Conservation (phyloP, 176 grass and related monocot species). For the Coix lacrymajobi region DNA sequence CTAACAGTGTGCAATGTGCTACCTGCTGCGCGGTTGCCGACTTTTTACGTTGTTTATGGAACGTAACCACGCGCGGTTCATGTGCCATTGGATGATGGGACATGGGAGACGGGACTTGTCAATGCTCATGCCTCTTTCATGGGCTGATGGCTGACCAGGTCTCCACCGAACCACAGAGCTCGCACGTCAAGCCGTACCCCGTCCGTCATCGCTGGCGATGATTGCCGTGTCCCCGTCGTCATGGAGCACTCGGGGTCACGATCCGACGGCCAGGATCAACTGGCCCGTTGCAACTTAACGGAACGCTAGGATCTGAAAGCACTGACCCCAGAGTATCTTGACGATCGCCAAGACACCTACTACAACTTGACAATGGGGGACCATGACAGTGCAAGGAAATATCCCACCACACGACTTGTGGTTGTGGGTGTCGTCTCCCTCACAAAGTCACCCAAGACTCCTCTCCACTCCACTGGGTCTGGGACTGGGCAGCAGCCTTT, state of each 20-base stretch:
- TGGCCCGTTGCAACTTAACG: not conserved
- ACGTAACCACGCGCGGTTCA: not conserved
- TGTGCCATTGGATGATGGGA: not conserved
- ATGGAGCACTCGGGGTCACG: not conserved
- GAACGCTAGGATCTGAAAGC: not conserved
- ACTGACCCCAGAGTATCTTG: not conserved
- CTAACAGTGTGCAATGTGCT: not conserved
- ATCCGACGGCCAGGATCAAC: not conserved
- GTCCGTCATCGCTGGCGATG: constrained; percentile 9
- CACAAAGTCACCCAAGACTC: not conserved
- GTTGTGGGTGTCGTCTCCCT: not conserved
- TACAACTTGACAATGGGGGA: not conserved
- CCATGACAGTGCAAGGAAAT: constrained; percentile 6
- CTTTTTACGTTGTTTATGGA: not conserved
- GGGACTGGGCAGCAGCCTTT: not conserved
- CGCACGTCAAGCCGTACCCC: not conserved
- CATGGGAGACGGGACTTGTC: not conserved
- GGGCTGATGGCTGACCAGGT: not conserved
- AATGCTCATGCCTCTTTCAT: not conserved
- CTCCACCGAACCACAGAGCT: not conserved
- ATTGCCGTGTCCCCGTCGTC: not conserved
- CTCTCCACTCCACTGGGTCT: no score
- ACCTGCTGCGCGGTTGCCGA: not conserved
- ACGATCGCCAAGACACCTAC: not conserved
- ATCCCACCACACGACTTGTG: not conserved